phyloP scores from a whole-genome alignment of 2,329 filamentous ascomycete genomes.

The Pleomassaria siparia region DNA sequence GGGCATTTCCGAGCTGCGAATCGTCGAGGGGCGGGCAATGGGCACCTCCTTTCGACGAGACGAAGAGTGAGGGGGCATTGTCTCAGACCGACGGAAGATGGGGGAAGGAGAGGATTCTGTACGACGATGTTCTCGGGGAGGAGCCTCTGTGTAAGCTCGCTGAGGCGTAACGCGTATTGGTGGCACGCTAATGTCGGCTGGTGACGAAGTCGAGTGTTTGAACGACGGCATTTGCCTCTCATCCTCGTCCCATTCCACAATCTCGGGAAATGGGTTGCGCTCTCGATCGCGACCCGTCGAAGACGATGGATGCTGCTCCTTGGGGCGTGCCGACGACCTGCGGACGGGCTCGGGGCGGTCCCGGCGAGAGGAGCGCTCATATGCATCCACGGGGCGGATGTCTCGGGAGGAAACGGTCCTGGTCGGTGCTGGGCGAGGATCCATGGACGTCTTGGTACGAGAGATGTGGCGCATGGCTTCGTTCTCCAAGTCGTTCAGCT shows the following conservation, averaged over 20 bases:
- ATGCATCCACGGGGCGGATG: conserved; percentile 24
- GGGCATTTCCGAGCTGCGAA: conserved; percentile 30
- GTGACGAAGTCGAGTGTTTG: conserved; percentile 42
- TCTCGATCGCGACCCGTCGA: conserved; percentile 25
- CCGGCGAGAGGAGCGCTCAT: conserved; percentile 25
- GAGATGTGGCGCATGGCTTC: conserved; percentile 35
- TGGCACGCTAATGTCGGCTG: conserved; percentile 35
- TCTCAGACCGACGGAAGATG: conserved; percentile 45
- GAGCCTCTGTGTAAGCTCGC: conserved; percentile 32
- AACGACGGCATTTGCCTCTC: conserved; percentile 36
- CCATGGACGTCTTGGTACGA: conserved; percentile 24
- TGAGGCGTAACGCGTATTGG: conserved; percentile 21
- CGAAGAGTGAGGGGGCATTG: conserved; percentile 42
- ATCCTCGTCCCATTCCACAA: conserved; percentile 35
- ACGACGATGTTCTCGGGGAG: conserved; percentile 27
- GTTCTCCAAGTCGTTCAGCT: conserved; percentile 27
- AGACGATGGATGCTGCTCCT: conserved; percentile 29
- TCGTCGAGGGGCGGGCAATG: conserved; percentile 26
- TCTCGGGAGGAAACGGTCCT: conserved; percentile 34
- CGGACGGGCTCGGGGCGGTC: conserved; percentile 34
- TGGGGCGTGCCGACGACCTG: conserved; percentile 38
- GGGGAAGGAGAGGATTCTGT: conserved; percentile 37
- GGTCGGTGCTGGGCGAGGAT: conserved; percentile 27
- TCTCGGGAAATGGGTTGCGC: conserved; percentile 29
- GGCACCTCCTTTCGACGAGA: conserved; percentile 30